Conservation (phyloP, 2,329 filamentous ascomycete species). For the Penicillium hordei region DNA sequence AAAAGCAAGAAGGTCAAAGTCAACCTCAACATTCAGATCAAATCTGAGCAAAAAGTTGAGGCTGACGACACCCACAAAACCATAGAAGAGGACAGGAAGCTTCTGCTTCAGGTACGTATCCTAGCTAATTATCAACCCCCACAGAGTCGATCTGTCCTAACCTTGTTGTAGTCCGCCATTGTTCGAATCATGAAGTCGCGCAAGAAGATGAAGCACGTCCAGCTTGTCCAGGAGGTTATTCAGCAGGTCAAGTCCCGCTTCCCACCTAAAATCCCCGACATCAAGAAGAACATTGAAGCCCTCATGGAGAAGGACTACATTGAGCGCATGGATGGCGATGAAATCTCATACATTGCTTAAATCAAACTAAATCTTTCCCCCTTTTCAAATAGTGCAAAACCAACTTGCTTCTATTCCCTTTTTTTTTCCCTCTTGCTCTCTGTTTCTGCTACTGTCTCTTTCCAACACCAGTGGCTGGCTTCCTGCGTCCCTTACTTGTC, state of each 20-base stretch:
- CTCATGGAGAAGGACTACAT: constrained; percentile 98
- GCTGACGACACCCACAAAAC: constrained; percentile 98
- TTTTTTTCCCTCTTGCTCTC: constrained; percentile 6
- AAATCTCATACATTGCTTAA: constrained; percentile 91
- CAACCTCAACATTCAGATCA: constrained; percentile 91
- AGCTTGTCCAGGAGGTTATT: constrained; percentile 93
- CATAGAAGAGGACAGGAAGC: constrained; percentile 95
- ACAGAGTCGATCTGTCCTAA: constrained; percentile 12
- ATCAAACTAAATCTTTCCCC: neutral
- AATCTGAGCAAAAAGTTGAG: constrained; percentile 94
- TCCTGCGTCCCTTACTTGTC: neutral
- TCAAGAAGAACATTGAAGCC: constrained; percentile 99
- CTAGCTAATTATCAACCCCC: constrained; percentile 16
- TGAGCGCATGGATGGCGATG: constrained; percentile 90
- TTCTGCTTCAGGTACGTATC: constrained; percentile 84
- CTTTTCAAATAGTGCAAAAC: constrained; percentile 1
- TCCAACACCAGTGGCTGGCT: neutral
- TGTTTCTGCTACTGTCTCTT: neutral
- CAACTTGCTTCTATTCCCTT: constrained; percentile 10
- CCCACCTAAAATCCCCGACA: constrained; percentile 86
- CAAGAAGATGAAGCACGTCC: constrained; percentile 97
- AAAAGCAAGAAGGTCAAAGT: constrained; percentile 98
- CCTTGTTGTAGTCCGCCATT: constrained; percentile 74
- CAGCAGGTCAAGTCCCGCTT: constrained; percentile 92
- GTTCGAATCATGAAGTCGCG: constrained; percentile 99